Evolutionary conservation across 805 yeast species (phyloP).

Genomic region (Starmera caribaea): DNA sequence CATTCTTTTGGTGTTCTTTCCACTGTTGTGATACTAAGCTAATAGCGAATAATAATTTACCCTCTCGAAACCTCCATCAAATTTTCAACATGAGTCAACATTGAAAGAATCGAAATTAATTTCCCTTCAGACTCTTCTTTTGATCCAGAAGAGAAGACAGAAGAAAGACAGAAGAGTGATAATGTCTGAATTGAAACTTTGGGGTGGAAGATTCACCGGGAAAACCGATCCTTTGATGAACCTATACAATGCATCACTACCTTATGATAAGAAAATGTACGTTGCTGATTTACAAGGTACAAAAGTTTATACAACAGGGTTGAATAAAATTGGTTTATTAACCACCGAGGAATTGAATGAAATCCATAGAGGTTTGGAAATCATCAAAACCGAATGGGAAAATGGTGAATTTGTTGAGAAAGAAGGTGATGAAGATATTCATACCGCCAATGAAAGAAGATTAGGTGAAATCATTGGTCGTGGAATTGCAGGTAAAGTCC

Average conservation of each 20-base stretch:
- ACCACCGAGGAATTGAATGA: slow-evolving; percentile 63
- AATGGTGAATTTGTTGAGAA: slow-evolving; percentile 56
- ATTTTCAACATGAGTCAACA: no score
- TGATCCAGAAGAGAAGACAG: no score
- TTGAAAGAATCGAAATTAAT: no score
- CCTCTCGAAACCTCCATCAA: no score
- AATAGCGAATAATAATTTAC: no score
- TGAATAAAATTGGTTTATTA: slow-evolving; percentile 67
- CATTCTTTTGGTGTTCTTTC: no score
- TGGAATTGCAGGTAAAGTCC: slow-evolving; percentile 93
- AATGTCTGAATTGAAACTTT: slow-evolving; percentile 55
- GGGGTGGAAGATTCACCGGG: slow-evolving; percentile 99
- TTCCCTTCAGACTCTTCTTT: no score
- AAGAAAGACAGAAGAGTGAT: no score
- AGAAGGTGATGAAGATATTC: slow-evolving; percentile 94
- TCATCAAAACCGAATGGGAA: slow-evolving; percentile 79
- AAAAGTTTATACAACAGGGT: slow-evolving; percentile 82
- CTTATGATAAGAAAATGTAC: slow-evolving; percentile 93
- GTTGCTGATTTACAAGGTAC: slow-evolving; percentile 93
- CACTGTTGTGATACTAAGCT: no score
- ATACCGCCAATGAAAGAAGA: slow-evolving; percentile 97
- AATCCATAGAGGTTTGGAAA: slow-evolving; percentile 75
- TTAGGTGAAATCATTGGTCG: slow-evolving; percentile 93
- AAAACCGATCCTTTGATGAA: slow-evolving; percentile 97
- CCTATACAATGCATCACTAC: slow-evolving; percentile 90